phyloP scores from a whole-genome alignment of 305 asterid species.

The Fraxinus dipetala region DNA sequence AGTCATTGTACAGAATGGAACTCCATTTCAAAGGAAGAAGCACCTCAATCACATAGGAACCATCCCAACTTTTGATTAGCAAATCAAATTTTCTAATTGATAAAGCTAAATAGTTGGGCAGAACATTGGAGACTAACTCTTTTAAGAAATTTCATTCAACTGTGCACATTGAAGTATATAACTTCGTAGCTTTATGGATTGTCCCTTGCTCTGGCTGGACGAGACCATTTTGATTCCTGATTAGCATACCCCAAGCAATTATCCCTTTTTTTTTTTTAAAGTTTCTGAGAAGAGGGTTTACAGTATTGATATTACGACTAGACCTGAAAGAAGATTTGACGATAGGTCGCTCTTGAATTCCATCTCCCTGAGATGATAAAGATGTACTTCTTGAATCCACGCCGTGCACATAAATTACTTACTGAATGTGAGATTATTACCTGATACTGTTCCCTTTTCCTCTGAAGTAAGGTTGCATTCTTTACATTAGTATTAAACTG shows the following conservation, averaged over 20 bases:
- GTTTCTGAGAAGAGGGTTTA: neutral
- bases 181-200: neutral
- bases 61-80: neutral
- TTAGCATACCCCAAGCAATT: neutral
- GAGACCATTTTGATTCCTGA: neutral
- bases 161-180: neutral
- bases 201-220: neutral
- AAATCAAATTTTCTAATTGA: neutral
- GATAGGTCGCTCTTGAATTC: neutral
- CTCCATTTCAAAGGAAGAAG: neutral
- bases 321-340: neutral
- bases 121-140: neutral
- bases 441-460: neutral
- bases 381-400: neutral
- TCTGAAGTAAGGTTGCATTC: neutral
- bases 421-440: neutral
- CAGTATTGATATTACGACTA: neutral
- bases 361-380: neutral
- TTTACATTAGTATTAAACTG: neutral
- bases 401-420: neutral
- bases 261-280: neutral
- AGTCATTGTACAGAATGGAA: neutral
- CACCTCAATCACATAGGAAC: neutral
- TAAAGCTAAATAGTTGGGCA: neutral
- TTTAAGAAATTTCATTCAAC: neutral